Conservation (phyloP, 345 rosid species). For the Eucalyptus fibrosa region DNA sequence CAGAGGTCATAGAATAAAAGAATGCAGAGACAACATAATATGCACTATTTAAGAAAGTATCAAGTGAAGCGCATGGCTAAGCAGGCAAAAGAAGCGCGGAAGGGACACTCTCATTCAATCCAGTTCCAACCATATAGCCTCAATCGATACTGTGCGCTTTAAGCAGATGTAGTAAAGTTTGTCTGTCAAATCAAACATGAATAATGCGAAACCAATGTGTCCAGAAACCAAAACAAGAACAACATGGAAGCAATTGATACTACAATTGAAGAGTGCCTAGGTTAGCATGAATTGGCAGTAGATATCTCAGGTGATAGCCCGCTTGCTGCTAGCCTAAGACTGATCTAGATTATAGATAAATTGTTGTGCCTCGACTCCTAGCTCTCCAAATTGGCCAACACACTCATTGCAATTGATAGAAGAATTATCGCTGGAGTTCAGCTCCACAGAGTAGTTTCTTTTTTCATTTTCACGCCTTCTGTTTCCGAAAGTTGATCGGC, state of each 20-base stretch:
- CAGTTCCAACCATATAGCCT: background rate
- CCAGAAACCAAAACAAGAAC: background rate
- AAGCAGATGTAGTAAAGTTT: background rate
- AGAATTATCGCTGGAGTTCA: background rate
- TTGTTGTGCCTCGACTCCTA: background rate
- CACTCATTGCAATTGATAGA: background rate
- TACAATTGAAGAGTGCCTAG: background rate
- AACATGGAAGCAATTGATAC: background rate
- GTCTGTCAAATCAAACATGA: background rate
- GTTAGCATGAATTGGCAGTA: background rate
- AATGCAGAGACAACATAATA: background rate
- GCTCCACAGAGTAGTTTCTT: background rate
- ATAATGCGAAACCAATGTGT: background rate
- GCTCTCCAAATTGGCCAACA: background rate
- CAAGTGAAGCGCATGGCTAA: background rate
- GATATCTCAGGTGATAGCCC: background rate
- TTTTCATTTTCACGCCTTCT: background rate
- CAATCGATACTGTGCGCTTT: background rate
- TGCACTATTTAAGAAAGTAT: background rate
- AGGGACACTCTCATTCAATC: background rate
- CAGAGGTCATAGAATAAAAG: background rate
- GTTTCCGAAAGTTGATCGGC: background rate
- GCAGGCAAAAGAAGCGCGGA: background rate
- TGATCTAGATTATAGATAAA: background rate
- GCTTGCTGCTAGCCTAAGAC: background rate